Conservation (phyloP, 805 yeast genomes). For the Candida montana region DNA sequence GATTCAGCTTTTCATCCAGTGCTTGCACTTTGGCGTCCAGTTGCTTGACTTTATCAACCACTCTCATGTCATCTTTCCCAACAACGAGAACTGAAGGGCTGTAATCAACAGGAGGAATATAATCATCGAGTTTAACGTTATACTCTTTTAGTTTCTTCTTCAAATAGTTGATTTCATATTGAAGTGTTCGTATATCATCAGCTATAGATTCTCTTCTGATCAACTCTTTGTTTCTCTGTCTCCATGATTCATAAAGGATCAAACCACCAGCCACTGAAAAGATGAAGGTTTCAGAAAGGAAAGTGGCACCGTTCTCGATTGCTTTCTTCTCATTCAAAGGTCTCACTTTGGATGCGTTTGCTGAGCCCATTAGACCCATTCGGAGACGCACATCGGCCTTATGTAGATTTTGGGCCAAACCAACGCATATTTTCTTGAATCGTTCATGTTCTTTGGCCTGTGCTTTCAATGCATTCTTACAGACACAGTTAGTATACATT, state of each 20-base stretch:
- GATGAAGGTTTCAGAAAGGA: conserved; percentile 70
- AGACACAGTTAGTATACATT: background rate
- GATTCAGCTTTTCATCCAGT: conserved; percentile 3
- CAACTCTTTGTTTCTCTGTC: conserved; percentile 60
- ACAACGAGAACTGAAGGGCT: conserved; percentile 41
- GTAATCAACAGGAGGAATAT: conserved; percentile 40
- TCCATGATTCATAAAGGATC: conserved; percentile 63
- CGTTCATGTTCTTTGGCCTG: conserved; percentile 70
- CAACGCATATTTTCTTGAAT: conserved; percentile 59
- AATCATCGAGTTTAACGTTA: conserved; percentile 41
- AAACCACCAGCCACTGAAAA: conserved; percentile 77
- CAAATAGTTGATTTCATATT: conserved; percentile 61
- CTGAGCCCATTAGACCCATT: conserved; percentile 38
- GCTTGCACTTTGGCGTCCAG: conserved; percentile 8
- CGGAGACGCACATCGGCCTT: conserved; percentile 58
- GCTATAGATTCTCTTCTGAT: conserved; percentile 57
- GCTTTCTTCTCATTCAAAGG: conserved; percentile 82
- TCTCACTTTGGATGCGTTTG: conserved; percentile 44
- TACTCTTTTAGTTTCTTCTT: conserved; percentile 42
- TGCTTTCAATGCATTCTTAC: conserved; percentile 51
- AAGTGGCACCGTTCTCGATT: conserved; percentile 74
- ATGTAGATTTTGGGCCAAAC: conserved; percentile 68
- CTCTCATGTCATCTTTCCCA: conserved; percentile 21
- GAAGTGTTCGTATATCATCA: conserved; percentile 68
- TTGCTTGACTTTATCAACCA: conserved; percentile 8